Percentiles rank a stretch among this genome's conserved stretches.
phyloP scores from a whole-genome alignment of 495 filamentous ascomycete species.

The Hapsidospora chrysogenum region DNA sequence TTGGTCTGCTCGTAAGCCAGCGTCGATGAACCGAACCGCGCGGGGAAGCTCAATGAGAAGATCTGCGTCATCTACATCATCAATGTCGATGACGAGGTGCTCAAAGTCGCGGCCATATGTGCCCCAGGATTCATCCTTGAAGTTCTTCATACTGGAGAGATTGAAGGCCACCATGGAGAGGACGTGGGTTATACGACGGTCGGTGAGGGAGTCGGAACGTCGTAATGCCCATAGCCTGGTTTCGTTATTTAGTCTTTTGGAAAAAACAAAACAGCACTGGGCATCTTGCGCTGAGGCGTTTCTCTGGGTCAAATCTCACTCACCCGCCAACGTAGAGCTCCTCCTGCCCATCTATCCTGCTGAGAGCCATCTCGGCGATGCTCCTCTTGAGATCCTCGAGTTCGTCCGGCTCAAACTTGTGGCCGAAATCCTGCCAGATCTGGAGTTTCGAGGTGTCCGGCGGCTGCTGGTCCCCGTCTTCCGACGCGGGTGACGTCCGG shows the following conservation, averaged over 20 bases:
- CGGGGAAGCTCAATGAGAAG: constrained; percentile 62
- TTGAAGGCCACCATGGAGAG: constrained; percentile 61
- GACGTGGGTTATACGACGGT: constrained; percentile 73
- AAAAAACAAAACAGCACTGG: too few species aligned
- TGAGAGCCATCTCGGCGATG: constrained; percentile 13
- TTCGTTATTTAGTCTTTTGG: too few species aligned
- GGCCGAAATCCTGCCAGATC: constrained; percentile 1
- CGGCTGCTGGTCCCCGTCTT: too few species aligned
- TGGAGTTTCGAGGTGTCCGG: too few species aligned
- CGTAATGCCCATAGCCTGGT: constrained; percentile 63
- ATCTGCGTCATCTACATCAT: constrained; percentile 79
- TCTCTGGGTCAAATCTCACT: too few species aligned
- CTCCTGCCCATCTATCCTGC: constrained; percentile 46
- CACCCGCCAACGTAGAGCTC: constrained; percentile 78
- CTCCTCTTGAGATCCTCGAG: constrained; percentile 1
- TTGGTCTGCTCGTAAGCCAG: constrained; percentile 34
- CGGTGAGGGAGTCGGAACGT: constrained; percentile 44
- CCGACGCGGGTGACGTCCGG: too few species aligned
- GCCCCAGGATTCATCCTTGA: constrained; percentile 16
- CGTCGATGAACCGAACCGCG: constrained; percentile 67
- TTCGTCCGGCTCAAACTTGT: neutral
- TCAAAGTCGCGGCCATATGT: constrained; percentile 34
- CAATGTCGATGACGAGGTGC: constrained; percentile 65
- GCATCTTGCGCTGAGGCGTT: too few species aligned
- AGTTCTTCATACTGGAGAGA: constrained; percentile 28